Evolutionary conservation across 768 basidiomycete species (phyloP), one percentile per base, ranked within the genome.

Genomic region (Suillus discolor): DNA sequence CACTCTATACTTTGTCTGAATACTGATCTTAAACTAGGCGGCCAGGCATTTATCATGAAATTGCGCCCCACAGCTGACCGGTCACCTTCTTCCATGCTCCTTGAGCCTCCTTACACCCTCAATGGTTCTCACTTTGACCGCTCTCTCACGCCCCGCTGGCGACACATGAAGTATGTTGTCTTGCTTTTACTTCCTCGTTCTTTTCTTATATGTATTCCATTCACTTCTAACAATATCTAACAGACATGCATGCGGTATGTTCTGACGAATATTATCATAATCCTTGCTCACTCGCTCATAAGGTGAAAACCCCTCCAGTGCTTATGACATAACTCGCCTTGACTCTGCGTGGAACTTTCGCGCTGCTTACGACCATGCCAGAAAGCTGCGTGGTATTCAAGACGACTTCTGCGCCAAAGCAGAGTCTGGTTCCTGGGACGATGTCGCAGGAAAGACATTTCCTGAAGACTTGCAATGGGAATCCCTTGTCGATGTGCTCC

Each of bases 311-410:
- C 76, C 76, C 8, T 74, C 73, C 8, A 75, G 75, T 11, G 68
- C 65, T 6, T 84, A 87, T 67, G 84, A 85, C 23, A 68, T 74
- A 36, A 84, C 78, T 38, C 86, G 94, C 18, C 91, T 95, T 87
- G 94, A 97, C 71, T 82, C 85, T 0, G 83, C 87, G 67, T 96
- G 91, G 89, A 82, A 88, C 12, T 85, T 92, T 73, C 87, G 94
- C 57, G 81, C 85, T n/a, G 94, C 93, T 11, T 95, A 94, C 71
- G 82, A 87, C 49, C 83, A 89, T 71, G 95, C 93, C 1, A 83
- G 85, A 39, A 85, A 87, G 68, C 75, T 94, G 57, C 90, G 87
- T 74, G 76, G 82, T 13, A 80, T 82, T 34, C 95, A 95, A 72
- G 91, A 95, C 69, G 81, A 75, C 4, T 95, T 86, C 70, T 94